Evolutionary conservation across 1,284 basidiomycete genomes (phyloP), one percentile per base, ranked within the genome.

Genomic region (Meira miltonrushii): DNA sequence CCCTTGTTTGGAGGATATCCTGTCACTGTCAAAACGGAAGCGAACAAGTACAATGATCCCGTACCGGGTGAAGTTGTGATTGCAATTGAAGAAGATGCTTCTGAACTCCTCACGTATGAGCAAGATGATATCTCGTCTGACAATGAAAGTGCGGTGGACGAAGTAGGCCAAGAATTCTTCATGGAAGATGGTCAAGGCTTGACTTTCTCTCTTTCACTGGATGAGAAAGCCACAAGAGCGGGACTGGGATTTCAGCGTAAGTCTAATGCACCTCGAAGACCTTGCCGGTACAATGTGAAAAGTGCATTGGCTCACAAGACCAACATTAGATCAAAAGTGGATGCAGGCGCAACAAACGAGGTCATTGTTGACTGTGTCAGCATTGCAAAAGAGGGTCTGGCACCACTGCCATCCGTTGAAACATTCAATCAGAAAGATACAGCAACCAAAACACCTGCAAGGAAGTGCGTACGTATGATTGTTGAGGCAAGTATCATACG

Each of bases 131-230:
- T 13, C 2, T 13, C 12, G 6, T n/a, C 12, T 9, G 46, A 41
- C 13, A 12, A 21, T 21, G 19, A 53, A 12, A 33, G 28, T 37
- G 38, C 5, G 7, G 6, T 15, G 11, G 50, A 38, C 8, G 50
- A 28, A 53, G 37, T 23, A 7, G 37, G 11, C 15, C 7, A 41
- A 38, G 23, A 53, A 39, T 17, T 44, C 17, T 44, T 44, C 43
- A 17, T 17, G 17, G 17, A 17, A 17, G 43, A 44, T 25, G 43
- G 23, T 44, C 13, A 53, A 39, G 50, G 28, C 5, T 53, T 38
- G 5, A 53, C 50, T 7, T 53, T 53, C 17, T 53, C 50, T 5
- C 50, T 53, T 19, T 39, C 38, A 6, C 50, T 53, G 4, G 50
- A 53, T 53, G 50, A 53, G 15, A 39, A 17, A 19, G 50, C 37